phyloP scores from a whole-genome alignment of 305 asterid genomes.

The Fraxinus velutina region DNA sequence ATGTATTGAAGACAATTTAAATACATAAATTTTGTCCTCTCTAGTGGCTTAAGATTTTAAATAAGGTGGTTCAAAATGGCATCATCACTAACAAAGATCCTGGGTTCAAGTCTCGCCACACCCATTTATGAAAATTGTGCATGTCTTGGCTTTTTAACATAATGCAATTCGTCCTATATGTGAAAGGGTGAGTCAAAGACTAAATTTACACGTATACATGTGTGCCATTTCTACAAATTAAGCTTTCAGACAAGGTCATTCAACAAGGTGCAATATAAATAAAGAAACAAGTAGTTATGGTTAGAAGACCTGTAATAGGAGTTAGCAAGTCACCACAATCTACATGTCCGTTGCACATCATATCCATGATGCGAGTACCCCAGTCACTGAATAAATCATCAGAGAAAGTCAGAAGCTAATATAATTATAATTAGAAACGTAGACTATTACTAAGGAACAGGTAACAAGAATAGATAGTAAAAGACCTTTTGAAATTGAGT shows the following conservation, averaged over 20 bases:
- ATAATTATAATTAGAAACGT: conserved; percentile 3
- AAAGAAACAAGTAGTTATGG: conserved; percentile 11
- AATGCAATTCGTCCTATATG: neutral
- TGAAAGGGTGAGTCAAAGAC: neutral
- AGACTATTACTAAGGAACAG: conserved; percentile 10
- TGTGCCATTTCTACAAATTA: neutral
- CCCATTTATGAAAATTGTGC: neutral
- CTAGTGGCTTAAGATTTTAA: neutral
- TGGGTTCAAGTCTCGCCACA: neutral
- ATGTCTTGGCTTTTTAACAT: neutral
- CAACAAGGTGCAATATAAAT: neutral
- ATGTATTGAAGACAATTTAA: conserved; percentile 7
- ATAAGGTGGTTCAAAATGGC: neutral
- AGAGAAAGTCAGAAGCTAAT: conserved; percentile 21
- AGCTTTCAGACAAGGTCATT: neutral
- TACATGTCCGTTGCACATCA: conserved; percentile 71
- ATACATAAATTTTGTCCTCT: neutral
- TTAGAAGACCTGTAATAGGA: conserved; percentile 67
- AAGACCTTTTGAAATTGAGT: conserved; percentile 87
- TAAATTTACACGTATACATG: neutral
- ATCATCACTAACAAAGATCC: neutral
- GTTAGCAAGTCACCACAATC: conserved; percentile 67
- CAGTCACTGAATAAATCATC: conserved; percentile 41
- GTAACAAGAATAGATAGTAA: conserved; percentile 8
- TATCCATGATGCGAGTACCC: conserved; percentile 66